These are phyloP conservation scores for Botrytis fabae DNA, from an alignment of 2,329 filamentous ascomycete genomes.

Conservation along the genomic window DNA sequence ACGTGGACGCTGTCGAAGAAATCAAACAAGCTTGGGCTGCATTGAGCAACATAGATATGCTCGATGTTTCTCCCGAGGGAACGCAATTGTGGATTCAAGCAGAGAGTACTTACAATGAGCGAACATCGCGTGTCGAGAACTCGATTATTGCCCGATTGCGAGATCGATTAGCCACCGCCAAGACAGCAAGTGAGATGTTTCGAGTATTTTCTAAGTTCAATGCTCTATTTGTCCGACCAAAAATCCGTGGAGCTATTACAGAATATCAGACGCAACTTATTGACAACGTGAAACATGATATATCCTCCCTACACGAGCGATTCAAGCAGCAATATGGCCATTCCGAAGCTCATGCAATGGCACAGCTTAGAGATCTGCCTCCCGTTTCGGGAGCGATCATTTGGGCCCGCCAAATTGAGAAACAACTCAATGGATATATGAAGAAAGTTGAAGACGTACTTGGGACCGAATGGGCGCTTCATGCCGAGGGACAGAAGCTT, in stretches of 20 bases:
- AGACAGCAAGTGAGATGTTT: constrained; percentile 99
- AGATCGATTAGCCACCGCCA: constrained; percentile 90
- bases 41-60: constrained; percentile 88
- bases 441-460: constrained; percentile 98
- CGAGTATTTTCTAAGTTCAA: constrained; percentile 99
- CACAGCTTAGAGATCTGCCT: constrained; percentile 90
- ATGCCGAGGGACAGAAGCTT: constrained; percentile 92
- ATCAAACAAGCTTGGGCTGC: constrained; percentile 93
- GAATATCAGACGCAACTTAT: constrained; percentile 98
- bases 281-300: constrained; percentile 96
- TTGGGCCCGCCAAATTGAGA: constrained; percentile 95
- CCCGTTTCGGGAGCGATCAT: constrained; percentile 97
- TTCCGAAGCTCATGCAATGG: constrained; percentile 97
- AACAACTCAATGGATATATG: constrained; percentile 95
- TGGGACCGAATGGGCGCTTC: constrained; percentile 89
- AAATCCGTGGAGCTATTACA: constrained; percentile 95
- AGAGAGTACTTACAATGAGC: constrained; percentile 95
- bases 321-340: constrained; percentile 99
- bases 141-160: constrained; percentile 94
- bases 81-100: constrained; percentile 91
- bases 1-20: constrained; percentile 95
- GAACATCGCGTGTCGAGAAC: constrained; percentile 95
- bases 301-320: constrained; percentile 86
- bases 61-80: constrained; percentile 88
- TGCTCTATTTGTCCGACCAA: constrained; percentile 95